Evolutionary conservation across 108 stramenopile species (phyloP), one percentile per base, ranked within the genome.

Genomic region (Conticribra weissflogii): DNA sequence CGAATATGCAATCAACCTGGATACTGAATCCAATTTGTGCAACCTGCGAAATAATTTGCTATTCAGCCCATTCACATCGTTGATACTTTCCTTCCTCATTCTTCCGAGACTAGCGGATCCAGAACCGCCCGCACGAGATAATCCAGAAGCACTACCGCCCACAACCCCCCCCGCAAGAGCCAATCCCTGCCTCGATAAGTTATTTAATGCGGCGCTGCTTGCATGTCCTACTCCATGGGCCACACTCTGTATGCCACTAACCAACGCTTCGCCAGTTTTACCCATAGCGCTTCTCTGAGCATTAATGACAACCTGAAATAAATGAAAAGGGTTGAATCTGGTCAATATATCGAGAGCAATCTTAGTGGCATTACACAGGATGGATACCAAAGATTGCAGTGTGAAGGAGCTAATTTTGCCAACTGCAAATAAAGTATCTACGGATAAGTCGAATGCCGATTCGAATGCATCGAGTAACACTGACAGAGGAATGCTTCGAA

Each of bases 171-270:
- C 67, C 33, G 79, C 71, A 52, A 80, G 34, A 15, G 83, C 73
- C 16, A 74, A 58, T 31, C 76, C 77, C 44, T 75, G 59, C 27
- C 74, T 44, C 41, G 71, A 64, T 59, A 80, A 51, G 5, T 71
- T 48, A 47, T 73, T 76, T 54, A 77, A 47, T 3, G 80, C 47
- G 68, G 88, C 78, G 83, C 76, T 89, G 59, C 88, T 85, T 2
- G 84, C 90, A 15, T 88, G 90, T 23, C 89, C 90, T n/a, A 92
- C 91, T 18, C 90, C 93, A 14, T 89, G 90, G 1, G 93, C 93
- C 22, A 92, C 93, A 57, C 88, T 89, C 56, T 92, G 91, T 48
- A 95, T 89, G 5, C 93, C 93, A 36, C 81, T 85, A 0, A 76
- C 93, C 15, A 95, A 60, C 0, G 76, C 89, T 61, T 90, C 93